phyloP scores from a whole-genome alignment of 805 yeast genomes.

The Metschnikowia santaceciliae region DNA sequence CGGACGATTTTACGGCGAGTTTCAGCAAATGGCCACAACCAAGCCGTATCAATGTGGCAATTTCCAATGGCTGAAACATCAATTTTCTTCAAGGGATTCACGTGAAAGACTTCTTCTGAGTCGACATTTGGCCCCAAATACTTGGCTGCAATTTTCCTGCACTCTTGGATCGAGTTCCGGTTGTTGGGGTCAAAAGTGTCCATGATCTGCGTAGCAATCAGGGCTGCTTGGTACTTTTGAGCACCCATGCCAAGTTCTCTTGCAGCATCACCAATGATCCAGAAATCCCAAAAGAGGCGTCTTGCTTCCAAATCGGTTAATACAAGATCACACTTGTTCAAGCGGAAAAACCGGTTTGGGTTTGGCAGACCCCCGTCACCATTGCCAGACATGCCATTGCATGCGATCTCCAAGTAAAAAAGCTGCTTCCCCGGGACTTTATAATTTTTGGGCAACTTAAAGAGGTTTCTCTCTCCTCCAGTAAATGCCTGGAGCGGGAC shows the following conservation, averaged over 20 bases:
- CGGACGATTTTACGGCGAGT: conserved; percentile 89
- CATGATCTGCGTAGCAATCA: conserved; percentile 78
- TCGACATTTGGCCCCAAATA: conserved; percentile 67
- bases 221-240: conserved; percentile 79
- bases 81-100: conserved; percentile 34
- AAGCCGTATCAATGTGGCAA: conserved; percentile 96
- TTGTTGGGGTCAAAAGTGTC: conserved; percentile 74
- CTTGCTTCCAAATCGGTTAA: conserved; percentile 80
- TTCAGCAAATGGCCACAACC: conserved; percentile 99
- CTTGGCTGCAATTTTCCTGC: conserved; percentile 62
- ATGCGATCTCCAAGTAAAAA: conserved; percentile 84
- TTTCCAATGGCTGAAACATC: conserved; percentile 87
- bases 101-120: conserved; percentile 51
- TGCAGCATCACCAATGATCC: conserved; percentile 88
- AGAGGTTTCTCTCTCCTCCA: conserved; percentile 78
- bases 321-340: conserved; percentile 70
- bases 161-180: conserved; percentile 48
- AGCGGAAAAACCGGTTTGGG: conserved; percentile 64
- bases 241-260: conserved; percentile 67
- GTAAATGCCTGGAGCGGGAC: conserved; percentile 79
- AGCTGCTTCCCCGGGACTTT: conserved; percentile 48
- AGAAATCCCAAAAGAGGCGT: conserved; percentile 72
- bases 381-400: conserved; percentile 89
- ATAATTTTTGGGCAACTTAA: conserved; percentile 51
- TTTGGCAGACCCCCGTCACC: conserved; percentile 67